phyloP scores from a whole-genome alignment of 139 green algal genomes.

The Nannochloris sp. region DNA sequence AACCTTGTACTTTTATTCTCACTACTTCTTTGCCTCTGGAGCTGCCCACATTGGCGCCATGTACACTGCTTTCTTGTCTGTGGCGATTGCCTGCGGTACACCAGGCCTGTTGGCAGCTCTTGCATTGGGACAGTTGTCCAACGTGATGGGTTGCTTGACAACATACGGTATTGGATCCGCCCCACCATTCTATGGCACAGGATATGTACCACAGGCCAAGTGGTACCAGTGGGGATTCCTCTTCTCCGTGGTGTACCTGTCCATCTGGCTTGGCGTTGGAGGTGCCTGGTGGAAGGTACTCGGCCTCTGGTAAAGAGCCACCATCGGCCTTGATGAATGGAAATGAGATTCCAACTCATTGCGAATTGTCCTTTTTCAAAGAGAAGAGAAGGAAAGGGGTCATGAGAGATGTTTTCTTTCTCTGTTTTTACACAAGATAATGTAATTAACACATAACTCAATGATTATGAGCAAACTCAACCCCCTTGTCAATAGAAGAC shows the following conservation, averaged over 20 bases:
- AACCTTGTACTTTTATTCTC: slow-evolving; percentile 97
- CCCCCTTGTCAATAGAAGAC: slow-evolving; percentile 79
- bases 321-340: neutral
- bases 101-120: slow-evolving; percentile 43
- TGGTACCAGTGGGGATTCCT: slow-evolving; percentile 92
- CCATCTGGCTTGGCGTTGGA: slow-evolving; percentile 82
- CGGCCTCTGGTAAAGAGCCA: slow-evolving; percentile 59
- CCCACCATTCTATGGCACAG: slow-evolving; percentile 83
- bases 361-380: neutral
- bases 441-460: neutral
- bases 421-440: neutral
- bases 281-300: slow-evolving; percentile 92
- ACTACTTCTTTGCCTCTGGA: slow-evolving; percentile 98
- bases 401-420: neutral
- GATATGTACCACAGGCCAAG: slow-evolving; percentile 72
- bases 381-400: too few species aligned
- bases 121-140: slow-evolving; percentile 76
- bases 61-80: slow-evolving; percentile 98
- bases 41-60: slow-evolving; percentile 99
- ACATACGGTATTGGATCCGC: slow-evolving; percentile 98
- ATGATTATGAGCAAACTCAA: slow-evolving; percentile 49
- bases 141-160: slow-evolving; percentile 98
- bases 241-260: slow-evolving; percentile 88
- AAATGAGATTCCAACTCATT: neutral
- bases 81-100: slow-evolving; percentile 83